Base-by-base conservation (phyloP, 2,329 filamentous ascomycete species). In the Madurella fahalii region DNA sequence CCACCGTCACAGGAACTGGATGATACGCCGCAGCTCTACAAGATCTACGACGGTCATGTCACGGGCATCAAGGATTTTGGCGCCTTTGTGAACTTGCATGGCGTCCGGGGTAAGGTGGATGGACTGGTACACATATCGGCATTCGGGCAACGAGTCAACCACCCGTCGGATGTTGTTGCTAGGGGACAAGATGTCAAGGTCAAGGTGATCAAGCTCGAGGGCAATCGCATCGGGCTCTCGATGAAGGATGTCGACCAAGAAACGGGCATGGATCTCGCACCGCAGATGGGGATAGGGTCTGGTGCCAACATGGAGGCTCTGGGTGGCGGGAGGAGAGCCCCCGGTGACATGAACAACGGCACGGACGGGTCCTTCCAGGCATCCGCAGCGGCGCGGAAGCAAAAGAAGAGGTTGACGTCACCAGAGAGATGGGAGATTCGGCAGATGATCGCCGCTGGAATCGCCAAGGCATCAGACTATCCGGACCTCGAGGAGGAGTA, bases 171-270 rank as follows among this genome's bases (percentile, higher is more conserved):
- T 67, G 74, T 99, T 1, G 79, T 99, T 4, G 81, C 86, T 2
- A 81, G 83, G 57, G 89, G 88, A 5, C 92, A 97, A 68, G 75
- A 83, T 1, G 90, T 99, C 51, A 95, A 94, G 69, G 90, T 97
- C 64, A 99, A 99, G 70, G 87, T 99, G 20, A 78, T 87, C 65
- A 96, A 89, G 67, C 85, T 96, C 50, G 89, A 97, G 66, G 86
- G 87, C 4, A 83, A 78, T 50, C 82, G 89, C 30, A 86, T 97
- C 64, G 92, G 91, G 0, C 74, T 99, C 5, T 96, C 92, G 0
- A 96, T 99, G 92, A 96, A 96, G 67, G 93, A 96, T 58, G 92
- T 96, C 15, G 93, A 99, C 63, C 94, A 99, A 69, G 80, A 83
- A 31, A 92, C 89, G 2, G 94, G 94, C 5, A 81, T 84, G 66